phyloP scores from a whole-genome alignment of 768 basidiomycete species.

The Trametopsis cervina region DNA sequence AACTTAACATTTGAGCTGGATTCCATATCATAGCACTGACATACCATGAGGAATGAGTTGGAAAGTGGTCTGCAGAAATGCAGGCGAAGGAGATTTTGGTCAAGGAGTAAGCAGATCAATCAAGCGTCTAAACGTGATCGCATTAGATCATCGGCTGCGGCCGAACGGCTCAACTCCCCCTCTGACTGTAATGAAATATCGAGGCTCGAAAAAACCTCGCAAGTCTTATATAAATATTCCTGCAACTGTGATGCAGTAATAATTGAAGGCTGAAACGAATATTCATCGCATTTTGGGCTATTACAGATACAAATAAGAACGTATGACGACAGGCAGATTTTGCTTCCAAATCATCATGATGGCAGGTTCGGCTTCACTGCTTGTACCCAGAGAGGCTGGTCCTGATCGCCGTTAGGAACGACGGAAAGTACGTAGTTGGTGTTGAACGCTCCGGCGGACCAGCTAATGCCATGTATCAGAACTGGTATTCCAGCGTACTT shows the following conservation, averaged over 20 bases:
- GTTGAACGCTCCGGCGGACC: slow-evolving; percentile 48
- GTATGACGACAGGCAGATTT: too few relatives aligned
- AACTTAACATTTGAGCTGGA: neutral
- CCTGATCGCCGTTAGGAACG: slow-evolving; percentile 41
- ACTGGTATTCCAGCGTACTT: too few relatives aligned
- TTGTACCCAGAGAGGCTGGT: slow-evolving; percentile 38
- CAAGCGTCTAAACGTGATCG: neutral
- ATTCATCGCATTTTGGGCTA: too few relatives aligned
- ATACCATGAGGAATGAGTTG: neutral
- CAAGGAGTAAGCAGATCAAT: neutral
- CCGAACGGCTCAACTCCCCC: too few relatives aligned
- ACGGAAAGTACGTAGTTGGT: slow-evolving; percentile 42
- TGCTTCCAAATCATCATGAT: too few relatives aligned
- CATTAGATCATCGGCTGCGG: neutral
- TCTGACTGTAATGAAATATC: too few relatives aligned
- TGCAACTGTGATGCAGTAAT: too few relatives aligned
- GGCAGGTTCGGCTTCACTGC: slow-evolving; percentile 27
- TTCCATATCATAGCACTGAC: neutral
- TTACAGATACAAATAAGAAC: too few relatives aligned
- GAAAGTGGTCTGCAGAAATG: too few relatives aligned
- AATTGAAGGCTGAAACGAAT: too few relatives aligned
- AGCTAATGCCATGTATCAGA: slow-evolving; percentile 18
- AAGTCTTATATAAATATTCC: too few relatives aligned
- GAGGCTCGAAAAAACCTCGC: too few relatives aligned
- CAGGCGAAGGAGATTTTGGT: neutral